Evolutionary conservation across 1,284 basidiomycete species (phyloP), one percentile per base, ranked within the genome.

Genomic region (Ceratobasidium sp.): DNA sequence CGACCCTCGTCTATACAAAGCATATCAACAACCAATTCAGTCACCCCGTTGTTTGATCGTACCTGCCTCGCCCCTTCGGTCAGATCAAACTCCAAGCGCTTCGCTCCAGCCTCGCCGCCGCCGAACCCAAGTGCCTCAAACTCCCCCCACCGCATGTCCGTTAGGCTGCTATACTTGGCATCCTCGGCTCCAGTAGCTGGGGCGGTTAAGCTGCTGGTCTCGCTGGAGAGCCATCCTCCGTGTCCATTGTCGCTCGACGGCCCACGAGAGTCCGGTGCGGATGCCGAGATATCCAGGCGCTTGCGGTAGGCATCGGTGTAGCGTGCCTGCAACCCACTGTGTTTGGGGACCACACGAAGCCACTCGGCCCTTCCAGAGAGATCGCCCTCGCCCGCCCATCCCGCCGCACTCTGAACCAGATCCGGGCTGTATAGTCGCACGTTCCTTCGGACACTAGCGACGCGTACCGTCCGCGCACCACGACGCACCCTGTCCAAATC

Each of bases 81-180:
- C 79, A 97, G 85, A 84, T 97, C 95, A 84, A 97, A 97, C 83
- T 95, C 90, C 42, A 97, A 86, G 82, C 93, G 92, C 84, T 91
- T 91, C 76, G 91, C 89, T 70, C 90, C 87, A 1, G 85, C 82
- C 28, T 69, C 69, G 63, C 77, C 55, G 12, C 84, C 87, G 55
- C 91, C 90, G 81, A 97, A 97, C 0, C 95, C 95, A 83, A 90
- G 88, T 55, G 89, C 87, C 87, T 96, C 94, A 82, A 97, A 97
- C 83, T 94, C 91, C 13, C 94, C 94, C 95, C 95, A 97, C 83
- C 92, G 94, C 81, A 95, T 87, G 80, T 96, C 94, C 0, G 94
- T 94, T 81, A 97, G 83, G 79, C 90, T 94, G 77, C 91, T 88
- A 85, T 93, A 97, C 79, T 92, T 92, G 77, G 92, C 91, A 9